Conservation (phyloP, 2,329 filamentous ascomycete genomes). For the Arthrobotrys sphaeroides region DNA sequence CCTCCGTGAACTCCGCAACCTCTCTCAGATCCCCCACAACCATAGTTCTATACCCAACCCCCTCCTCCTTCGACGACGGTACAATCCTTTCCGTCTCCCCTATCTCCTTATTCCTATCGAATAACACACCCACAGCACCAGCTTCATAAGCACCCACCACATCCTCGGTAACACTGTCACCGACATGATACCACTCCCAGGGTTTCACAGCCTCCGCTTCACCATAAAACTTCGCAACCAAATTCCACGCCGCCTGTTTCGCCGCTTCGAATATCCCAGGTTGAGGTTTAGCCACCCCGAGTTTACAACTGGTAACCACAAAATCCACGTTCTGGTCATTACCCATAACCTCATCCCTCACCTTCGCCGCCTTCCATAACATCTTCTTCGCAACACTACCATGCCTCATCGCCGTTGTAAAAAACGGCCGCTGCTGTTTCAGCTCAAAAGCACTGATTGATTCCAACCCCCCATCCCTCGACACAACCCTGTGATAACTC, state of each 20-base stretch:
- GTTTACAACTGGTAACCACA: slow-evolving; percentile 71
- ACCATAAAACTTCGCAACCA: background rate
- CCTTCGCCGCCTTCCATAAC: background rate
- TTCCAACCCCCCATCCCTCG: slow-evolving; percentile 59
- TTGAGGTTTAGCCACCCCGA: slow-evolving; percentile 70
- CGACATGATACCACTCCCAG: slow-evolving; percentile 66
- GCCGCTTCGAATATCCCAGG: slow-evolving; percentile 68
- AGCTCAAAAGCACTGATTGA: no score
- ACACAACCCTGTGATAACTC: background rate
- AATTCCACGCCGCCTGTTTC: slow-evolving; percentile 57
- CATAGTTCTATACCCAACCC: slow-evolving; percentile 5
- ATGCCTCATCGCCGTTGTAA: background rate
- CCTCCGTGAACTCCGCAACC: slow-evolving; percentile 8
- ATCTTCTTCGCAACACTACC: slow-evolving; percentile 54
- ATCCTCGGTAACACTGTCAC: slow-evolving; percentile 68
- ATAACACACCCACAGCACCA: slow-evolving; percentile 69
- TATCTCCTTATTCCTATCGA: slow-evolving; percentile 55
- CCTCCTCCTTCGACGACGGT: background rate
- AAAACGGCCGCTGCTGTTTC: no score
- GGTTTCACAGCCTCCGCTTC: slow-evolving; percentile 55
- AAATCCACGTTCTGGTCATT: slow-evolving; percentile 65
- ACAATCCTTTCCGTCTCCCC: background rate
- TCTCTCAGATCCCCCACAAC: slow-evolving; percentile 24
- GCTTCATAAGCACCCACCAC: slow-evolving; percentile 71
- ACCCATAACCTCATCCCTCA: background rate